Evolutionary conservation across 768 basidiomycete species (phyloP).

Genomic region (Saitozyma podzolica): DNA sequence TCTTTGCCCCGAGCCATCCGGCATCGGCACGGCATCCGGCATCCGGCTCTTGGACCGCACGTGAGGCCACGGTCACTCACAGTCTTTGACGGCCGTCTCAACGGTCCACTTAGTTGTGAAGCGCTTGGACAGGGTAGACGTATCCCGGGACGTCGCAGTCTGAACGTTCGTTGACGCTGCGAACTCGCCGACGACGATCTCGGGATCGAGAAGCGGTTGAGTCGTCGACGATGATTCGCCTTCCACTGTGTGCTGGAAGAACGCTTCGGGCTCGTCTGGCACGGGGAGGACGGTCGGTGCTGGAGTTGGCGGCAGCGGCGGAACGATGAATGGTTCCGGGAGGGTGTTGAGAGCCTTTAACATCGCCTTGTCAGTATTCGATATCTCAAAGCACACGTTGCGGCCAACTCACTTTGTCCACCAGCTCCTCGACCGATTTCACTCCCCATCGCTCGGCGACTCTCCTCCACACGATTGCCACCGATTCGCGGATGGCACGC

Average conservation of each 20-base stretch:
- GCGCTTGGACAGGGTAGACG: constrained; percentile 60
- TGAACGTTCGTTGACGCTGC: constrained; percentile 61
- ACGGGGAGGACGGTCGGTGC: constrained; percentile 56
- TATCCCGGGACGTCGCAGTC: constrained; percentile 66
- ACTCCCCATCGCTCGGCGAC: constrained; percentile 74
- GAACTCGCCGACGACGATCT: constrained; percentile 63
- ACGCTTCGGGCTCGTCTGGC: constrained; percentile 57
- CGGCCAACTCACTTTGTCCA: constrained; percentile 31
- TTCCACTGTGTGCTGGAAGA: constrained; percentile 51
- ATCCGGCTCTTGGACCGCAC: background rate
- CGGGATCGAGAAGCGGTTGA: constrained; percentile 58
- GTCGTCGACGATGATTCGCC: constrained; percentile 43
- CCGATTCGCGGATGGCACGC: constrained; percentile 62
- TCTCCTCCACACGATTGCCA: constrained; percentile 66
- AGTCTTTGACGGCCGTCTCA: constrained; percentile 70
- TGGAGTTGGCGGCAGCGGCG: constrained; percentile 51
- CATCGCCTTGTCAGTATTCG: constrained; percentile 1
- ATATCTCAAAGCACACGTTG: background rate
- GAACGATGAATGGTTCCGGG: constrained; percentile 54
- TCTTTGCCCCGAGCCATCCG: background rate
- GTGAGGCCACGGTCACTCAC: constrained; percentile 54
- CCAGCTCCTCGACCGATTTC: constrained; percentile 56
- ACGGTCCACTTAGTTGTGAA: constrained; percentile 70
- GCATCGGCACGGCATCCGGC: too few species aligned
- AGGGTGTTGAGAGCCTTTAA: constrained; percentile 58